A percentile compares a stretch with the other conserved stretches of the same genome.
Conservation (phyloP, 176 grass and related monocot genomes). For the Tillandsia leiboldiana region DNA sequence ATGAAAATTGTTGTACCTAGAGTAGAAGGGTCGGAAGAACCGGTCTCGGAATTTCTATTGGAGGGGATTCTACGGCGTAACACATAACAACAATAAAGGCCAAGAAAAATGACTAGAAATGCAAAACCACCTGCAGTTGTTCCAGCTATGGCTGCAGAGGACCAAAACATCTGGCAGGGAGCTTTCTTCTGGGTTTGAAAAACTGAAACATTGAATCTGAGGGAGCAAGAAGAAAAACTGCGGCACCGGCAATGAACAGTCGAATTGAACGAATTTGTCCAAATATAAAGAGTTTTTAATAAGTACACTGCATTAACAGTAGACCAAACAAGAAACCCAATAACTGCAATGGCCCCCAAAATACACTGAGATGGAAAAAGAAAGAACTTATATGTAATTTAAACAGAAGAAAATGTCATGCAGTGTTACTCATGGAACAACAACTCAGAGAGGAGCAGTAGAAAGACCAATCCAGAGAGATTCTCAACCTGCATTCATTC, state of each 20-base stretch:
- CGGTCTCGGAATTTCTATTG: conserved; percentile 67
- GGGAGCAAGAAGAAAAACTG: conserved; percentile 1
- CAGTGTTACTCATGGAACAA: conserved; percentile 5
- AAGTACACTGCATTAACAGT: too few species aligned
- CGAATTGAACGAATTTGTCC: conserved; percentile 7
- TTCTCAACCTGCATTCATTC: conserved; percentile 10
- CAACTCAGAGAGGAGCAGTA: conserved; percentile 1
- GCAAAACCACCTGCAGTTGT: conserved; percentile 32
- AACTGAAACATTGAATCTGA: conserved; percentile 68
- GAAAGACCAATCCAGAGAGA: conserved; percentile 12
- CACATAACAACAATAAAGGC: conserved; percentile 32
- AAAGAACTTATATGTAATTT: too few species aligned
- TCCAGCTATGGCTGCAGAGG: conserved; percentile 55
- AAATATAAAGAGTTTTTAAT: neutral
- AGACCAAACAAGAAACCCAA: too few species aligned
- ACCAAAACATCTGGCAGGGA: conserved; percentile 48
- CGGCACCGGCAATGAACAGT: conserved; percentile 14
- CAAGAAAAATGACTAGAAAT: conserved; percentile 21
- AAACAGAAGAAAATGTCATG: neutral
- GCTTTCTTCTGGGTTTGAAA: neutral
- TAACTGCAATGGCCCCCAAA: too few species aligned
- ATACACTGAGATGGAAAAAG: too few species aligned
- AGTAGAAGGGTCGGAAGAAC: conserved; percentile 67
- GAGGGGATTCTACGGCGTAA: conserved; percentile 19
- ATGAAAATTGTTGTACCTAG: conserved; percentile 36